These are phyloP conservation scores for Stentor coeruleus DNA, from an alignment of 73 alveolate genomes.

Conservation along the genomic window DNA sequence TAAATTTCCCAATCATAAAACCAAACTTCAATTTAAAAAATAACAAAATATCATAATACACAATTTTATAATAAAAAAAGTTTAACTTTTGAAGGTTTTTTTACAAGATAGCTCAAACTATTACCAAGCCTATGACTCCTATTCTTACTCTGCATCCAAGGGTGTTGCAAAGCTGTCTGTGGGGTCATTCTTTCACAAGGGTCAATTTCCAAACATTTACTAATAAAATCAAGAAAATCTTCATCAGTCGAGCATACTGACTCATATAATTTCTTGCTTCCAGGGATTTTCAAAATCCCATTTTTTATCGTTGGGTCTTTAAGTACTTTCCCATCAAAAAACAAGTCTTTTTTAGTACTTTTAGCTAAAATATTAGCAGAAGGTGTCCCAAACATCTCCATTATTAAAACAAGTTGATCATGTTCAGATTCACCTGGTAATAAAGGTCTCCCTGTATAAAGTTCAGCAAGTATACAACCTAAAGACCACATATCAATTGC, in stretches of 20 bases:
- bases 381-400: constrained; percentile 81
- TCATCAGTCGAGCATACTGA: background rate
- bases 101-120: background rate
- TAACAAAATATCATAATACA: no score
- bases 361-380: constrained; percentile 53
- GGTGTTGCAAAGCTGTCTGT: background rate
- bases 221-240: constrained; percentile 4
- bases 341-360: constrained; percentile 47
- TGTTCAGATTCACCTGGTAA: constrained; percentile 89
- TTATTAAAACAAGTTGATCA: constrained; percentile 68
- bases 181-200: background rate
- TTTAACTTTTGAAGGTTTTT: no score
- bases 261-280: background rate
- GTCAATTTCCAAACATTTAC: background rate
- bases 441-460: constrained; percentile 77
- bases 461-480: constrained; percentile 90
- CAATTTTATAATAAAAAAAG: no score
- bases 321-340: constrained; percentile 40
- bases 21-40: no score
- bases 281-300: background rate
- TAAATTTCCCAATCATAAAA: no score
- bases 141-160: background rate
- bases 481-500: constrained; percentile 96
- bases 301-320: background rate
- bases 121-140: background rate